phyloP scores from a whole-genome alignment of 2,329 filamentous ascomycete genomes.

The Colletotrichum sp. region DNA sequence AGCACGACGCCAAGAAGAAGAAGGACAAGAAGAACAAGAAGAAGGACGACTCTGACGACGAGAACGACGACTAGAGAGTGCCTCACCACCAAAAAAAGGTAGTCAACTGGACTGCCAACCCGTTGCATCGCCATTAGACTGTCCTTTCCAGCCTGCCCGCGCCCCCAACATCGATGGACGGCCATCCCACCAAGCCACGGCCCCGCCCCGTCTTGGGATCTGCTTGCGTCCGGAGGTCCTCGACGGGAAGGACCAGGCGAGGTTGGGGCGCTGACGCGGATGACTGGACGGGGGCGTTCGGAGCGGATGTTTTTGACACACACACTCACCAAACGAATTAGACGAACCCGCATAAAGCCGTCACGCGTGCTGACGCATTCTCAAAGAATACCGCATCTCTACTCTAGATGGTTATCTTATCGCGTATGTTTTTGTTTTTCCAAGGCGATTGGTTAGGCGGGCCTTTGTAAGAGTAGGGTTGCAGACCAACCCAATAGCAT shows the following conservation, averaged over 20 bases:
- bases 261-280: background rate
- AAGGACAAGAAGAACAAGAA: slow-evolving; percentile 20
- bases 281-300: background rate
- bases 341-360: slow-evolving; percentile 14
- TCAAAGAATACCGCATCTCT: slow-evolving; percentile 10
- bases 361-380: background rate
- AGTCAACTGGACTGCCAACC: background rate
- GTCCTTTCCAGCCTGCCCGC: background rate
- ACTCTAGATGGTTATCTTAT: slow-evolving; percentile 12
- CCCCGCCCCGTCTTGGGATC: background rate
- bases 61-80: slow-evolving; percentile 31
- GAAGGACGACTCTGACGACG: slow-evolving; percentile 28
- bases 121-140: background rate
- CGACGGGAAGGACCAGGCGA: background rate
- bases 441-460: background rate
- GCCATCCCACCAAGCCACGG: background rate
- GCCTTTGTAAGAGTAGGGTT: slow-evolving; percentile 19
- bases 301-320: background rate
- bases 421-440: background rate
- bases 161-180: background rate
- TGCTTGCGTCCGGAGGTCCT: background rate
- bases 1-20: slow-evolving; percentile 41
- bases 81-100: background rate
- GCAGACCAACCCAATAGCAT: background rate
- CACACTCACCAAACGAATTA: slow-evolving; percentile 1